These are phyloP conservation scores for Tulasnella sp. DNA, from an alignment of 768 basidiomycete species.

Conservation along the genomic window DNA sequence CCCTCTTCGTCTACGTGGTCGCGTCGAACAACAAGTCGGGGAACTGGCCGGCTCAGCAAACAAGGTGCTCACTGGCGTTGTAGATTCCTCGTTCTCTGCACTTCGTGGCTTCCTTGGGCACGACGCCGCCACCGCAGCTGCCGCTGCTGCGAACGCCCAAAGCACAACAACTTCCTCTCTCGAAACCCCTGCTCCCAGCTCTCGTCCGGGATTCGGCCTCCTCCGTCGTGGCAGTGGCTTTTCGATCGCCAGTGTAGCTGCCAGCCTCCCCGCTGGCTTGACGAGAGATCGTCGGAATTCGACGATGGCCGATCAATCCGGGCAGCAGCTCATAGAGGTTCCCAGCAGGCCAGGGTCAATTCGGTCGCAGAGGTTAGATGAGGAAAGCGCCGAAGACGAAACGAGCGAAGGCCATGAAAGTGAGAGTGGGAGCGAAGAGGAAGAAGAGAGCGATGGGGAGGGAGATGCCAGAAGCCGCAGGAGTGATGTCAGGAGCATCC, in stretches of 20 bases:
- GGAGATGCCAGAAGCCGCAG: conserved; percentile 28
- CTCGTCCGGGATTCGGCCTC: conserved; percentile 50
- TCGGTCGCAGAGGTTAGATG: conserved; percentile 8
- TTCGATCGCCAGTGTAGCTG: conserved; percentile 67
- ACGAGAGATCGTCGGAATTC: conserved; percentile 24
- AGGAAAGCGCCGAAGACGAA: conserved; percentile 16
- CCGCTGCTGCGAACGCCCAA: conserved; percentile 22
- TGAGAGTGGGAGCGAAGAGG: conserved; percentile 22
- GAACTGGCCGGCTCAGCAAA: conserved; percentile 58
- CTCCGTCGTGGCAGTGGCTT: conserved; percentile 53
- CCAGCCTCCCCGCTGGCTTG: conserved; percentile 48
- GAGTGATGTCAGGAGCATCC: conserved; percentile 58
- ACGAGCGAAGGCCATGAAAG: conserved; percentile 15
- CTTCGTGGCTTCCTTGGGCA: conserved; percentile 55
- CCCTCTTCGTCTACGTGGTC: conserved; percentile 50
- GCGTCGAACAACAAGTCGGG: conserved; percentile 70
- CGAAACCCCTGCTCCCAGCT: conserved; percentile 25
- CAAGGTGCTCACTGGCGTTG: conserved; percentile 68
- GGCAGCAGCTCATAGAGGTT: conserved; percentile 49
- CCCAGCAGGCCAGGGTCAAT: conserved; percentile 22
- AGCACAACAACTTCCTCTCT: conserved; percentile 25
- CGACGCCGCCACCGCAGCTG: conserved; percentile 21
- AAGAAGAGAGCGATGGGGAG: conserved; percentile 31
- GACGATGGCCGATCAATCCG: conserved; percentile 26
- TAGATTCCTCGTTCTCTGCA: conserved; percentile 83